Base-by-base conservation (phyloP, 345 rosid species). In the Hypericum androsaemum region DNA sequence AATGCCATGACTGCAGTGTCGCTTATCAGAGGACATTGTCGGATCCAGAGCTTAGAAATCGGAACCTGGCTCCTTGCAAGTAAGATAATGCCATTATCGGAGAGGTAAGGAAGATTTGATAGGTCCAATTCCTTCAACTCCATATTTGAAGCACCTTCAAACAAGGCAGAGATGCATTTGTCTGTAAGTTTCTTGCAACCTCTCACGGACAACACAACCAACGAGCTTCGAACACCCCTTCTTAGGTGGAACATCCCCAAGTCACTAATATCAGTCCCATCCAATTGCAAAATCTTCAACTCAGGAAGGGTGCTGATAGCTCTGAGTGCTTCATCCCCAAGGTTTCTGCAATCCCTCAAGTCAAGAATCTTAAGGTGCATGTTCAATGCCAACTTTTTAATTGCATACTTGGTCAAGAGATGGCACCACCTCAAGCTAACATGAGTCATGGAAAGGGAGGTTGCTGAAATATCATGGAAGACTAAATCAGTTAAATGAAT, bases 111-210 rank as follows among this genome's bases (percentile, higher is more conserved):
- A 39, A 82, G 80, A 58, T 84, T 87, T 0, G 98, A 90, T 39
- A 90, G 62, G 82, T 84, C 98, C 45, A 90, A 70, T 41, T 84
- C 95, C 48, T 74, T 81, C 66, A 90, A 59, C 37, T 63, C 74
- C 43, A 80, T 62, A 43, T 71, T 84, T 41, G 78, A 82, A 47
- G 85, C 60, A 62, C 85, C 87, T 53, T 82, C 82, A 13, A 87
- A 80, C n/a, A 90, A 67, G 43, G 60, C 66, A 57, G 74, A 45
- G 64, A 90, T 74, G 69, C 77, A 80, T 54, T 71, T 80, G 58
- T 87, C 98, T 16, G 98, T 84, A 36, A 90, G 77, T 15, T 80
- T 87, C 70, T 72, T 82, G 81, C 98, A 90, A 5, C 92, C 90
- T 73, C 95, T 80, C 17, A 90, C 74, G 13, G 98, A 90, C 60